Evolutionary conservation across 169 alveolate species (phyloP).

Genomic region (Plasmodium knowlesi): DNA sequence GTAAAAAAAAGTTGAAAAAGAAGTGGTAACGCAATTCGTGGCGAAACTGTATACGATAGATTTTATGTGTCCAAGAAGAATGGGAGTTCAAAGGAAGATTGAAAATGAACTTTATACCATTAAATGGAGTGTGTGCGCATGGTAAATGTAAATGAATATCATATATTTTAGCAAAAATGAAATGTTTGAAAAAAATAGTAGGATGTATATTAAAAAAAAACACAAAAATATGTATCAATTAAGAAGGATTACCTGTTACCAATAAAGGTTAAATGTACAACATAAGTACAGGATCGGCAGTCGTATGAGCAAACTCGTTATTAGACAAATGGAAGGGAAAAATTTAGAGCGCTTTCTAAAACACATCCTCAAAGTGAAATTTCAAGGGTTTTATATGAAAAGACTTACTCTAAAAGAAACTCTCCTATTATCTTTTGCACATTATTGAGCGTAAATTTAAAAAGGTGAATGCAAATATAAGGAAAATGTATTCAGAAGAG

Average conservation of each 20-base stretch:
- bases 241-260: neutral
- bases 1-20: neutral
- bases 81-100: neutral
- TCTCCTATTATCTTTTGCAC: neutral
- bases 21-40: neutral
- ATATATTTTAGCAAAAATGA: constrained; percentile 2
- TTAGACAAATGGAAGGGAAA: neutral
- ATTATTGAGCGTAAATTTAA: neutral
- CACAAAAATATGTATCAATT: neutral
- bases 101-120: neutral
- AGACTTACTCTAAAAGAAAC: neutral
- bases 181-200: neutral
- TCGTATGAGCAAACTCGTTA: neutral
- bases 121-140: neutral
- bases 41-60: neutral
- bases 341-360: neutral
- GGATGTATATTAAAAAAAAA: neutral
- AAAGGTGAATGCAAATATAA: neutral
- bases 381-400: neutral
- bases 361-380: neutral
- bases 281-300: neutral
- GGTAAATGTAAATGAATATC: neutral
- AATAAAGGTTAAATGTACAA: neutral
- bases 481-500: neutral
- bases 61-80: neutral